phyloP scores from a whole-genome alignment of 805 yeast species.

The Yarrowia sp. region DNA sequence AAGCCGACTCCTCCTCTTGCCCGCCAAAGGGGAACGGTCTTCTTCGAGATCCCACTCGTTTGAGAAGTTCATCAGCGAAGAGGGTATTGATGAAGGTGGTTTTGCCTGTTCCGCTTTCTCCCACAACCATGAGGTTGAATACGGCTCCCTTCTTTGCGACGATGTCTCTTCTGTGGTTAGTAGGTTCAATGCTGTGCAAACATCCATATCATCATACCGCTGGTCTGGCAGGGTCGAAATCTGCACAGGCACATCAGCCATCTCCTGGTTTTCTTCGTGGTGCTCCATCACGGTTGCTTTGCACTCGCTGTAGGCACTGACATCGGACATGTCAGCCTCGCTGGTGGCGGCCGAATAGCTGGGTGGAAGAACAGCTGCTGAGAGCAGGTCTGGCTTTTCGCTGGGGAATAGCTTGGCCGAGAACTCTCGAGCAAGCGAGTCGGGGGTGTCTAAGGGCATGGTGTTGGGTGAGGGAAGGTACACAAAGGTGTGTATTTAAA shows the following conservation, averaged over 20 bases:
- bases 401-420: slow-evolving; percentile 12
- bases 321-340: slow-evolving; percentile 22
- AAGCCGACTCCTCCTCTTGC: slow-evolving; percentile 44
- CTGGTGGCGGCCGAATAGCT: slow-evolving; percentile 21
- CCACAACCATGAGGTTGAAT: slow-evolving; percentile 73
- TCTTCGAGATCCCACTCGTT: slow-evolving; percentile 50
- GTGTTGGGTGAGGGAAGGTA: neutral
- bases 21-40: slow-evolving; percentile 57
- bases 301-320: slow-evolving; percentile 20
- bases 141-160: slow-evolving; percentile 57
- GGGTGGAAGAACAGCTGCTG: slow-evolving; percentile 8
- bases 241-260: slow-evolving; percentile 10
- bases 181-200: slow-evolving; percentile 13
- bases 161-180: slow-evolving; percentile 38
- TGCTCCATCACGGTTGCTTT: neutral
- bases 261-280: neutral
- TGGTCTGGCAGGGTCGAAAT: slow-evolving; percentile 17
- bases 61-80: slow-evolving; percentile 43
- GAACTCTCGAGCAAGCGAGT: slow-evolving; percentile 9
- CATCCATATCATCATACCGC: slow-evolving; percentile 26
- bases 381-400: neutral
- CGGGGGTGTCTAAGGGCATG: slow-evolving; percentile 17
- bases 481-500: neutral
- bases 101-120: slow-evolving; percentile 74
- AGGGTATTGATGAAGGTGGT: slow-evolving; percentile 70